phyloP scores from a whole-genome alignment of 2,329 filamentous ascomycete species.

The Biscogniauxia marginata region DNA sequence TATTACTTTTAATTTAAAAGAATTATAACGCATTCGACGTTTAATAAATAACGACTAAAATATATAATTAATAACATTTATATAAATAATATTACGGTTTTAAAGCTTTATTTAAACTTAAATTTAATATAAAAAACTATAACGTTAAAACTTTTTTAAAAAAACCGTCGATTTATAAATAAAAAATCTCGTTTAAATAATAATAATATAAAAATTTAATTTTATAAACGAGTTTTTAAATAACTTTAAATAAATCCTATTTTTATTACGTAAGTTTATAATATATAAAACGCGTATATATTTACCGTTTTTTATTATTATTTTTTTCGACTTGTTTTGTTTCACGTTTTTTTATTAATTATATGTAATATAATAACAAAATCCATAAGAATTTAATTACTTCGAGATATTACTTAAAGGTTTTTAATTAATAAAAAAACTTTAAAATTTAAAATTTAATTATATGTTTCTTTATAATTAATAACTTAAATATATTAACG shows the following conservation, averaged over 20 bases:
- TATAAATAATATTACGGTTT: not conserved
- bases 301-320: not conserved
- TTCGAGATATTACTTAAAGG: no score
- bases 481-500: no score
- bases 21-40: not conserved
- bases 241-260: not conserved
- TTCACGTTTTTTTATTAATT: no score
- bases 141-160: slow-evolving; percentile 4
- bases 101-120: not conserved
- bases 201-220: not conserved
- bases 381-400: no score
- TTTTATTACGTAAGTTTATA: no score
- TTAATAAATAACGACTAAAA: slow-evolving; percentile 2
- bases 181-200: not conserved
- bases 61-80: slow-evolving; percentile 1
- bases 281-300: not conserved
- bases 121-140: slow-evolving; percentile 3
- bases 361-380: no score
- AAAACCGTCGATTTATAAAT: slow-evolving; percentile 1
- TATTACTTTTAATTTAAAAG: slow-evolving; percentile 2
- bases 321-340: no score
- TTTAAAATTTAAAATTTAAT: no score
- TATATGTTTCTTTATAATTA: no score
- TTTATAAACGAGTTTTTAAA: not conserved
- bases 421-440: no score